Conservation (phyloP, 164 flowering plant genomes). For the Amborella trichopoda region DNA sequence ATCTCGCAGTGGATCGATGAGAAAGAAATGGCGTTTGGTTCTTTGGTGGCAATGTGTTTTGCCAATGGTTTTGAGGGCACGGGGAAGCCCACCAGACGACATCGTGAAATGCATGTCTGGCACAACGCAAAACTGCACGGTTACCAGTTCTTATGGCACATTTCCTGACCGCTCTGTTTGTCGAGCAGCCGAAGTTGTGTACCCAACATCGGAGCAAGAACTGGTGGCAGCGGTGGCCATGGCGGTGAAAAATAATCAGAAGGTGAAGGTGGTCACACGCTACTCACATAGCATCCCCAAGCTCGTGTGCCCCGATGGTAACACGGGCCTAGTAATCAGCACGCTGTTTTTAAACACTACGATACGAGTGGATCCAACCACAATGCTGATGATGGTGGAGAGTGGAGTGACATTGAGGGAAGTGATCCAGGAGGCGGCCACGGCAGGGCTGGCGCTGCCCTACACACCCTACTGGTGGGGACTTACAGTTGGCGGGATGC, state of each 20-base stretch:
- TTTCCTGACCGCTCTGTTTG: constrained; percentile 61
- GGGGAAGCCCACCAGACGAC: constrained; percentile 37
- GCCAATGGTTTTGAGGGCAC: too few species aligned
- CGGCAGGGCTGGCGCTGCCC: constrained; percentile 48
- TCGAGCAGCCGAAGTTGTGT: constrained; percentile 27
- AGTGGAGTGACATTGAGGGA: constrained; percentile 44
- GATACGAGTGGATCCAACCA: constrained; percentile 15
- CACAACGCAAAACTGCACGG: constrained; percentile 31
- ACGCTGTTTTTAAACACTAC: constrained; percentile 32
- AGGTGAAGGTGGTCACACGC: constrained; percentile 51
- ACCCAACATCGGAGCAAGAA: constrained; percentile 47
- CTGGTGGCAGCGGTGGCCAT: constrained; percentile 31
- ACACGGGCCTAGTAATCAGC: constrained; percentile 48
- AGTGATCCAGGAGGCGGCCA: constrained; percentile 38
- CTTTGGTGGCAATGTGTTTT: too few species aligned
- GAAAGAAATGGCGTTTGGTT: too few species aligned
- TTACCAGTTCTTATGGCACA: constrained; percentile 57
- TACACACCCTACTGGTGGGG: constrained; percentile 83
- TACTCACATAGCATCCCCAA: constrained; percentile 58
- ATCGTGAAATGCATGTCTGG: constrained; percentile 41
- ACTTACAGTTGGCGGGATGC: constrained; percentile 51
- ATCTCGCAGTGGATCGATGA: too few species aligned
- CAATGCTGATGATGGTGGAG: constrained; percentile 39
- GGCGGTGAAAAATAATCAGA: constrained; percentile 27
- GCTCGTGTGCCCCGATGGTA: constrained; percentile 47